Percentiles rank a stretch among this genome's conserved stretches.
These are phyloP conservation scores for Russula griseocarnosa DNA, from an alignment of 768 basidiomycete species.

Conservation along the genomic window DNA sequence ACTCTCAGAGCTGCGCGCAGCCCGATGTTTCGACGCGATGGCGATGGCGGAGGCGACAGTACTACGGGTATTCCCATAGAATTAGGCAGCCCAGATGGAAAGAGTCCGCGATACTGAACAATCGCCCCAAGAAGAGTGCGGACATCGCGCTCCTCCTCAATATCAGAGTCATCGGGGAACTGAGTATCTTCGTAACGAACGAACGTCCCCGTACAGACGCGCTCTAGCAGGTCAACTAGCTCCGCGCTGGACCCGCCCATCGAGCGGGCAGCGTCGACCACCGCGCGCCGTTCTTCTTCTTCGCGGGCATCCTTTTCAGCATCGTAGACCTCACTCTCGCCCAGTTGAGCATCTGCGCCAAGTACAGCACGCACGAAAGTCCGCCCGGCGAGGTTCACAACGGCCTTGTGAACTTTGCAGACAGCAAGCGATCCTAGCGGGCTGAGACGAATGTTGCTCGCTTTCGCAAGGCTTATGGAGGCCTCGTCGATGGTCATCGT, in stretches of 20 bases:
- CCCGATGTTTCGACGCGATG: constrained; percentile 39
- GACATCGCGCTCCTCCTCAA: constrained; percentile 47
- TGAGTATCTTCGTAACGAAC: constrained; percentile 34
- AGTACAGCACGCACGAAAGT: constrained; percentile 52
- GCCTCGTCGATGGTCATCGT: constrained; percentile 55
- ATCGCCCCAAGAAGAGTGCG: constrained; percentile 57
- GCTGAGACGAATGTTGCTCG: constrained; percentile 32
- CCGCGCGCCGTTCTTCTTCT: constrained; percentile 43
- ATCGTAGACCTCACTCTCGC: constrained; percentile 29
- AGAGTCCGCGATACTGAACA: constrained; percentile 58
- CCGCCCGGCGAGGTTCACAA: constrained; percentile 49
- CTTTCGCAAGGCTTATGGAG: constrained; percentile 37
- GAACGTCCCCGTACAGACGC: constrained; percentile 34
- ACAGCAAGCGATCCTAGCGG: constrained; percentile 50
- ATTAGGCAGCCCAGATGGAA: constrained; percentile 37
- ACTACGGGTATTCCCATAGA: constrained; percentile 36
- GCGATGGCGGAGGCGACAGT: constrained; percentile 59
- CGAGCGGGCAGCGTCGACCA: constrained; percentile 56
- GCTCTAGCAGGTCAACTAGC: constrained; percentile 54
- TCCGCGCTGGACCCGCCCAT: constrained; percentile 56
- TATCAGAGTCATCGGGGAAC: constrained; percentile 26
- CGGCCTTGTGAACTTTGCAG: constrained; percentile 47
- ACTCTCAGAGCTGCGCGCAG: constrained; percentile 47
- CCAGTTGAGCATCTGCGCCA: constrained; percentile 22
- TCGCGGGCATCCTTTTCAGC: constrained; percentile 36